phyloP scores from a whole-genome alignment of 139 green algal species.

The Desmodesmus armatus region DNA sequence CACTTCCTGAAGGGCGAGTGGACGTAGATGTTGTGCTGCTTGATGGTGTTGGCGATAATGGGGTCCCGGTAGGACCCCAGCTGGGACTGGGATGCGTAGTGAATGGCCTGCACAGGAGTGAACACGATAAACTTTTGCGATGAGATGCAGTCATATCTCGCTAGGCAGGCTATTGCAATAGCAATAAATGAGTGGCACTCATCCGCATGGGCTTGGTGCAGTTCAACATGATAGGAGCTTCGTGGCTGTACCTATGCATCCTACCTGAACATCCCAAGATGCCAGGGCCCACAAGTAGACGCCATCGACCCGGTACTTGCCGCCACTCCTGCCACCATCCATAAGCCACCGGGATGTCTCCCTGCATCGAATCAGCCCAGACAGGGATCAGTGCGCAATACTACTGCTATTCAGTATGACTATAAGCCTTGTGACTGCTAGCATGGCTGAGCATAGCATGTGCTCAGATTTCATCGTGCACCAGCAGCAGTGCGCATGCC shows the following conservation, averaged over 20 bases:
- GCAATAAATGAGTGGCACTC: no score
- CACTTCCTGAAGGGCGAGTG: no score
- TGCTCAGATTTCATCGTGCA: not conserved
- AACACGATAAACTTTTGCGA: no score
- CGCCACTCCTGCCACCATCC: constrained; percentile 21
- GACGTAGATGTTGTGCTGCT: not conserved
- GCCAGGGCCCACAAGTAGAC: constrained; percentile 34
- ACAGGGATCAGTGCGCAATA: not conserved
- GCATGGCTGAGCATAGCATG: not conserved
- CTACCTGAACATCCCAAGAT: constrained; percentile 34
- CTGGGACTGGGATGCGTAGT: not conserved
- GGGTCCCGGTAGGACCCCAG: not conserved
- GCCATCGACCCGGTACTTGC: constrained; percentile 22
- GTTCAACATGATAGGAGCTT: not conserved
- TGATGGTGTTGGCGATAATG: not conserved
- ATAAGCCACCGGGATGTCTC: constrained; percentile 37
- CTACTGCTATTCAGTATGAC: no score
- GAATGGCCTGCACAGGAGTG: constrained; percentile 21
- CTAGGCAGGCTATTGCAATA: no score
- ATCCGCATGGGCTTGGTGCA: no score
- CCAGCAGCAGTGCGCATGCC: not conserved
- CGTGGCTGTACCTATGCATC: not conserved
- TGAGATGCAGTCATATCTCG: no score
- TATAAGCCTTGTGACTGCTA: not conserved
- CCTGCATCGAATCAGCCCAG: no score